A percentile compares a stretch with the other conserved stretches of the same genome.
These are phyloP conservation scores for Schwanniomyces pseudopolymorphus DNA, from an alignment of 805 yeast species.

Conservation along the genomic window DNA sequence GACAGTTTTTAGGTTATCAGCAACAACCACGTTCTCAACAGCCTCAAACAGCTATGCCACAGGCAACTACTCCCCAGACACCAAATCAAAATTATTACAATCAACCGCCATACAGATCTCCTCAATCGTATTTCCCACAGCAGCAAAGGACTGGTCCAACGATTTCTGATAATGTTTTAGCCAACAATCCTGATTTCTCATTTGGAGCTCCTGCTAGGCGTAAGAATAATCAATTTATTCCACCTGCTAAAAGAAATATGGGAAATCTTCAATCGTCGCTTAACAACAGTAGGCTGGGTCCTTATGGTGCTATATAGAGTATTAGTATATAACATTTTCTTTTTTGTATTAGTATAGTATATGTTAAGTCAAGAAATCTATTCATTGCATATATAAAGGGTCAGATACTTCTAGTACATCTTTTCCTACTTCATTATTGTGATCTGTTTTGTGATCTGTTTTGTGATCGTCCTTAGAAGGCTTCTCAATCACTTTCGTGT, in stretches of 20 bases:
- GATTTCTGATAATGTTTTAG: conserved; percentile 37
- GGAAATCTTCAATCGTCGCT: background rate
- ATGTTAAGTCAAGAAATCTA: background rate
- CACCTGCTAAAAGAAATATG: conserved; percentile 17
- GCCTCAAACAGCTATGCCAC: conserved; percentile 15
- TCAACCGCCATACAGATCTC: conserved; percentile 4
- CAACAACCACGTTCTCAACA: conserved; percentile 10
- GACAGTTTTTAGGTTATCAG: no score
- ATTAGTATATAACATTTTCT: background rate
- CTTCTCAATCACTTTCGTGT: conserved; percentile 11
- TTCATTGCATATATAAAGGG: background rate
- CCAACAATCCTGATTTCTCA: conserved; percentile 41
- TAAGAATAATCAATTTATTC: conserved; percentile 19
- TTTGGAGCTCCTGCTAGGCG: conserved; percentile 26
- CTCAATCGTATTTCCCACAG: conserved; percentile 6
- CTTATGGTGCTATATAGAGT: conserved; percentile 14
- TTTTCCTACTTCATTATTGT: background rate
- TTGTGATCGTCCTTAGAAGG: conserved; percentile 35
- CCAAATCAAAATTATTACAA: background rate
- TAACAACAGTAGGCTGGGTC: conserved; percentile 15
- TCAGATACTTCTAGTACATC: background rate
- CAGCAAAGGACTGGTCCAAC: conserved; percentile 21
- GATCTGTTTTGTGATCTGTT: conserved; percentile 27
- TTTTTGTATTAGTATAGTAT: background rate
- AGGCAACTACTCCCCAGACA: background rate